Percentiles rank a stretch among this genome's conserved stretches.
Evolutionary conservation across 2,329 filamentous ascomycete genomes (phyloP).

Genomic region (Dothiorella sarmentorum): DNA sequence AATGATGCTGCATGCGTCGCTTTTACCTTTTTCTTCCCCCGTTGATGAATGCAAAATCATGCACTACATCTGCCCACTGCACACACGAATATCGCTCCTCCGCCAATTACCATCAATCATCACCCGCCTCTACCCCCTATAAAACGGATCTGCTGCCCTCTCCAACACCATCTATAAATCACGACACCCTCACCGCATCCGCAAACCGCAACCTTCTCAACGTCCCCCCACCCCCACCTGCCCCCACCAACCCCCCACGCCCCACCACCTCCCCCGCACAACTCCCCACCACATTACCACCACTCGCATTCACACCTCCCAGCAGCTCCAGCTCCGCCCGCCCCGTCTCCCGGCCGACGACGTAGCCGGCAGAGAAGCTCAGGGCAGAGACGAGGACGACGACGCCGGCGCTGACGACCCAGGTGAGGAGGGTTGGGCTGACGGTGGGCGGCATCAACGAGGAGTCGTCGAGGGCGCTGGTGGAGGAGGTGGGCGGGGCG

Average conservation of each 20-base stretch:
- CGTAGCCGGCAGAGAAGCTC: conserved; percentile 63
- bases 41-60: no score
- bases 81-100: no score
- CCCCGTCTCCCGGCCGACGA: conserved; percentile 58
- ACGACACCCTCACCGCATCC: conserved; percentile 15
- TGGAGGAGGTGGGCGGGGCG: conserved; percentile 23
- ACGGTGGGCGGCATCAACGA: no score
- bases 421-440: conserved; percentile 61
- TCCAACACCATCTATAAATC: no score
- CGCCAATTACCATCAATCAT: no score
- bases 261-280: conserved; percentile 7
- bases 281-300: not conserved
- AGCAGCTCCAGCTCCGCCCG: conserved; percentile 49
- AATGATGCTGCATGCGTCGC: no score
- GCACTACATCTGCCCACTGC: no score
- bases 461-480: conserved; percentile 27
- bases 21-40: no score
- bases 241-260: not conserved
- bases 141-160: no score
- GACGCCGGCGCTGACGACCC: conserved; percentile 63
- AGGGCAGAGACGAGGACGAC: conserved; percentile 62
- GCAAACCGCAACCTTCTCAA: conserved; percentile 14
- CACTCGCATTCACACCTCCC: conserved; percentile 24
- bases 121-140: no score
- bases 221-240: no score